Evolutionary conservation across 129 eudicot genomes (phyloP), one percentile per base, ranked within the genome.

Genomic region (Flaveria bidentis): DNA sequence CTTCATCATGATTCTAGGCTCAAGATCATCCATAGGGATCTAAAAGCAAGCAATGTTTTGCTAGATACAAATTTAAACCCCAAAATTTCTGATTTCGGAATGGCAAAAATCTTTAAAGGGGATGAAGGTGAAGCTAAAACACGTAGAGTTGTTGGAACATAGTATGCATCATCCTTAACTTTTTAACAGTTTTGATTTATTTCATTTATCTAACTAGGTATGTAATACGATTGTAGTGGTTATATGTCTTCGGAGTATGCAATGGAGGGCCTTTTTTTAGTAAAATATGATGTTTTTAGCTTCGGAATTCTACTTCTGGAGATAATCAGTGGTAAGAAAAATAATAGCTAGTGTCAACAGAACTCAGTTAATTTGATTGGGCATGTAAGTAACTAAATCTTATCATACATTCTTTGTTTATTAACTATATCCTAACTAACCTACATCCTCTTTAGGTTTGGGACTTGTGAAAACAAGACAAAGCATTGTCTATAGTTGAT

Each of bases 261-360:
- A 36, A 36, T 5, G 41, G 41, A 36, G 7, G 41, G 41, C 41
- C 7, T 36, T 36, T 36, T 36, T 36, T 36, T 7, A 36, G 7
- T 36, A 36, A 36, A 36, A 36, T 36, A 7, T 36, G 41, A 36
- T 36, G 7, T 36, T 36, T 36, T 36, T 36, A 36, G 41, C 41
- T 36, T 36, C 22, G 90, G 93, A n/a, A 83, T 86, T 74, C 42
- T 88, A 41, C 72, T 84, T 53, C 25, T 88, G 46, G 93, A 88
- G 74, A 88, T 88, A 30, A 74, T 84, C 62, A 86, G 82, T 18
- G 93, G 93, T 16, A 76, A 78, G 71, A 84, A 47, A 63, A 88
- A 82, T 65, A 86, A 2, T 60, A 84, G 81, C 63, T 86, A 80
- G 49, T 61, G 63, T 73, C n/a, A 60, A 9, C 84, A 79, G 18